A percentile compares a stretch with the other conserved stretches of the same genome.
Conservation (phyloP, 176 grass and related monocot species). For the Rhynchospora tenuis region DNA sequence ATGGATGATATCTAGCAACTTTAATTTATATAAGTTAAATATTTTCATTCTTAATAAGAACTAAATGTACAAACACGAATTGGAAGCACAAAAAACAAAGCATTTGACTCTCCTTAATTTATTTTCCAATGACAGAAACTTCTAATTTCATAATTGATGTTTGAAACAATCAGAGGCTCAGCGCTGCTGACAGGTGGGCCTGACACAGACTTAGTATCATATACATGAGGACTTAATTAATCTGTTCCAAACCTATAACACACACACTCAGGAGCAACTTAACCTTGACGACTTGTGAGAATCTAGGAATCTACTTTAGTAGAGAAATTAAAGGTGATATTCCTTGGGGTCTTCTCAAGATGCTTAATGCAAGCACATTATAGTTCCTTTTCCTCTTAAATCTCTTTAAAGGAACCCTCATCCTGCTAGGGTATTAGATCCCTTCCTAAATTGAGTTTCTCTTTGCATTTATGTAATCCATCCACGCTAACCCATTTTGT, state of each 20-base stretch:
- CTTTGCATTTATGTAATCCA: not conserved
- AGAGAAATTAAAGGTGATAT: not conserved
- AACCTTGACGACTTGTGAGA: not conserved
- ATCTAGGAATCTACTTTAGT: slow-evolving; percentile 18
- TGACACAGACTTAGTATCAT: not conserved
- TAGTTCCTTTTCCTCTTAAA: not conserved
- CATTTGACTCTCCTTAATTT: too few relatives aligned
- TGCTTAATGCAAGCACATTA: slow-evolving; percentile 17
- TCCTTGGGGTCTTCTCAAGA: slow-evolving; percentile 13
- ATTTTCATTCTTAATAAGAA: too few relatives aligned
- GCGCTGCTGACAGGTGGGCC: too few relatives aligned
- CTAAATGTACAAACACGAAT: too few relatives aligned
- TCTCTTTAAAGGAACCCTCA: not conserved
- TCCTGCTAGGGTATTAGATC: slow-evolving; percentile 21
- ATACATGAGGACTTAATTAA: not conserved
- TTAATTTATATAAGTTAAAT: too few relatives aligned
- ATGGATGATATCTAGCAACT: too few relatives aligned
- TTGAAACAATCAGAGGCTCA: too few relatives aligned
- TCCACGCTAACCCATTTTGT: not conserved
- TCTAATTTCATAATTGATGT: too few relatives aligned
- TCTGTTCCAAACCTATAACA: not conserved
- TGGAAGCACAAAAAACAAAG: too few relatives aligned
- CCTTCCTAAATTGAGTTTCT: slow-evolving; percentile 16
- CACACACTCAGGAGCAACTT: not conserved
- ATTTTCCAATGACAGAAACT: too few relatives aligned